A percentile compares a stretch with the other conserved stretches of the same genome.
Evolutionary conservation across 805 yeast genomes (phyloP).

Genomic region (Kodamaea laetipori): DNA sequence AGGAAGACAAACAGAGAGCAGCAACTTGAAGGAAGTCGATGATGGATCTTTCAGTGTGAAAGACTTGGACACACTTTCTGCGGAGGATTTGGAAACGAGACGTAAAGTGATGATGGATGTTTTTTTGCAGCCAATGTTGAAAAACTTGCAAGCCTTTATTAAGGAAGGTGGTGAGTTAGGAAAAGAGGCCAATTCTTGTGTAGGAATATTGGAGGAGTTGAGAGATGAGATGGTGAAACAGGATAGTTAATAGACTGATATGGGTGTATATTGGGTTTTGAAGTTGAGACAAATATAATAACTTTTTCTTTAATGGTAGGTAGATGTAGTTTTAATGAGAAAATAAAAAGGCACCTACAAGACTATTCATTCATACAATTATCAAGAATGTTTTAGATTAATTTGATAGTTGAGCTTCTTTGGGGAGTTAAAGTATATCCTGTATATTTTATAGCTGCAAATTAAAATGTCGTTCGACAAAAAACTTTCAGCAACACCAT

Average conservation of each 20-base stretch:
- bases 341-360: too few relatives aligned
- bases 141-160: slow-evolving; percentile 51
- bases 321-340: too few relatives aligned
- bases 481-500: neutral
- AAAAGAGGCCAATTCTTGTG: slow-evolving; percentile 42
- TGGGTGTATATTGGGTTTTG: too few relatives aligned
- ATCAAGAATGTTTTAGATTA: too few relatives aligned
- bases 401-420: too few relatives aligned
- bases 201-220: slow-evolving; percentile 17
- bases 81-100: slow-evolving; percentile 65
- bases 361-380: too few relatives aligned
- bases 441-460: neutral
- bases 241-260: neutral
- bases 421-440: too few relatives aligned
- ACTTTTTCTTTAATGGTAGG: too few relatives aligned
- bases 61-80: slow-evolving; percentile 48
- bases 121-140: slow-evolving; percentile 49
- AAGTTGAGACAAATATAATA: too few relatives aligned
- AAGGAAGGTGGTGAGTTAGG: slow-evolving; percentile 79
- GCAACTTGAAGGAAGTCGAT: slow-evolving; percentile 17
- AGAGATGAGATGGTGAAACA: slow-evolving; percentile 5
- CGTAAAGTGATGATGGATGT: slow-evolving; percentile 54
- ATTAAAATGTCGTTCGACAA: neutral
- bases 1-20: slow-evolving; percentile 10
- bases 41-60: slow-evolving; percentile 30